Conservation (phyloP, 2,329 filamentous ascomycete genomes). For the Fusarium pininemorale region DNA sequence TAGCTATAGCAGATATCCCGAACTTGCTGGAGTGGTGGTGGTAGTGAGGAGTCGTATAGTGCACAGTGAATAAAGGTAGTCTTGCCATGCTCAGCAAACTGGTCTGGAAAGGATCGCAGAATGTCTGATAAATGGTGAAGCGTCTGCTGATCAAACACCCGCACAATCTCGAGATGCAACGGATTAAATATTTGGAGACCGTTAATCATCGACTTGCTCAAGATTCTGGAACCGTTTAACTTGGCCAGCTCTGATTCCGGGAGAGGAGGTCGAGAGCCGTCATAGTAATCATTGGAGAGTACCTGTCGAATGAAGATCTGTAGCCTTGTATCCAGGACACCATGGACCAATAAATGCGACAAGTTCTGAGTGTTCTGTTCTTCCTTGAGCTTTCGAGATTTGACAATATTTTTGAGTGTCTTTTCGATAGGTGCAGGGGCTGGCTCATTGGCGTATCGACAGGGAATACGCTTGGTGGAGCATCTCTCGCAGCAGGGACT, state of each 20-base stretch:
- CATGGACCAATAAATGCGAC: not conserved
- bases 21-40: not conserved
- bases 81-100: not conserved
- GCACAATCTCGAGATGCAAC: not conserved
- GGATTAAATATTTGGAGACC: not conserved
- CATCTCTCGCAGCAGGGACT: constrained; percentile 6
- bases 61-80: not conserved
- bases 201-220: fast-evolving
- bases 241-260: not conserved
- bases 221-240: fast-evolving
- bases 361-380: fast-evolving
- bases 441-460: constrained; percentile 5
- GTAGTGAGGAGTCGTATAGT: fast-evolving
- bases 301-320: constrained; percentile 4
- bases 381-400: fast-evolving
- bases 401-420: not conserved
- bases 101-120: not conserved
- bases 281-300: not conserved
- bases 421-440: not conserved
- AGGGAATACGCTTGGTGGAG: not conserved
- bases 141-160: not conserved
- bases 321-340: not conserved
- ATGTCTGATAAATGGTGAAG: not conserved
- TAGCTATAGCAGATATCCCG: not conserved
- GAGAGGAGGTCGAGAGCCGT: not conserved